Percentiles rank a stretch among this genome's conserved stretches.
Evolutionary conservation across 768 basidiomycete species (phyloP).

Genomic region (Dentipellis sp.): DNA sequence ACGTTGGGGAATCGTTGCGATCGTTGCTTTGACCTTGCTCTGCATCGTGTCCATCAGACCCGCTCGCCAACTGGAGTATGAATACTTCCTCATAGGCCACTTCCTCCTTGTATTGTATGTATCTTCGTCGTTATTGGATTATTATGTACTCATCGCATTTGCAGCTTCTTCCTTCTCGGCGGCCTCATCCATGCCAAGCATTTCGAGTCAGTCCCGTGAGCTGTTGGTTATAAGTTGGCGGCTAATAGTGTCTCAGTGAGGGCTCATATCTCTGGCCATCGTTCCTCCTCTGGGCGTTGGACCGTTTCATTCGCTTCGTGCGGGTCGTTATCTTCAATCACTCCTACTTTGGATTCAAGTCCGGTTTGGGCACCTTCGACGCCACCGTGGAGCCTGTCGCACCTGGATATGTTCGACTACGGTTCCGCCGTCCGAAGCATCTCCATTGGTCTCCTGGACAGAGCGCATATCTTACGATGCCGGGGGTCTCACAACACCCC

Average conservation of each 20-base stretch:
- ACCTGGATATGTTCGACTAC: slow-evolving; percentile 37
- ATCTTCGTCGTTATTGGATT: not conserved
- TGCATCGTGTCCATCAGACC: slow-evolving; percentile 39
- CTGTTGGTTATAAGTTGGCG: not conserved
- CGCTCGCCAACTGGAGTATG: slow-evolving; percentile 37
- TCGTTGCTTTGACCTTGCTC: slow-evolving; percentile 32
- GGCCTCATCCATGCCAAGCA: slow-evolving; percentile 22
- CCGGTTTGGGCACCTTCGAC: slow-evolving; percentile 21
- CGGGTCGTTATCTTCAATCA: slow-evolving; percentile 37
- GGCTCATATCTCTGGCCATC: slow-evolving; percentile 37
- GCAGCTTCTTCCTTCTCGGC: slow-evolving; percentile 23
- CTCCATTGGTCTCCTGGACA: slow-evolving; percentile 50
- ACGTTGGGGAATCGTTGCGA: slow-evolving; percentile 27
- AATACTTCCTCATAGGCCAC: slow-evolving; percentile 43
- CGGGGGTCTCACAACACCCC: slow-evolving; percentile 32
- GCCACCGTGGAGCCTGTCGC: slow-evolving; percentile 35
- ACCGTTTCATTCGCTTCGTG: slow-evolving; percentile 38
- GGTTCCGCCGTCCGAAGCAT: slow-evolving; percentile 32
- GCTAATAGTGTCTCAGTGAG: slow-evolving; percentile 11
- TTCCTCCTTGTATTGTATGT: slow-evolving; percentile 33
- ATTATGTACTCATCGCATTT: not conserved
- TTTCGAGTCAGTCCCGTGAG: slow-evolving; percentile 15
- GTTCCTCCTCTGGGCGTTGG: slow-evolving; percentile 46
- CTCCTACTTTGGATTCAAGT: slow-evolving; percentile 26
- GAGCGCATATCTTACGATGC: slow-evolving; percentile 41